Evolutionary conservation across 208 protist species (phyloP).

Genomic region (Trypanosoma caninum): DNA sequence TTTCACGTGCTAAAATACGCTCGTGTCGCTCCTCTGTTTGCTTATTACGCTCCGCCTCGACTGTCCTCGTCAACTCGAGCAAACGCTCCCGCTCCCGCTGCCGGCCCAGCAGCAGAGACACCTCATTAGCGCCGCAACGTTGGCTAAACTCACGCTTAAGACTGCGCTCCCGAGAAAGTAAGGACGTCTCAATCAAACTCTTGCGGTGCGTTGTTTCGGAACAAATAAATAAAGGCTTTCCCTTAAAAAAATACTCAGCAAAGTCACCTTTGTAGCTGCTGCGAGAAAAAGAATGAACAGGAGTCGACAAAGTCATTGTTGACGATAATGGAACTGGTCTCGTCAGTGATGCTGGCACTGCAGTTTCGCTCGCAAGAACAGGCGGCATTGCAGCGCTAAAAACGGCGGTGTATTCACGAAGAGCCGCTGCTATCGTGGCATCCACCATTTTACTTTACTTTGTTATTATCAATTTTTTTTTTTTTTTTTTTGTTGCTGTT

Average conservation of each 20-base stretch:
- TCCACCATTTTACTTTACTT: conserved; percentile 7
- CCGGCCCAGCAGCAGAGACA: conserved; percentile 29
- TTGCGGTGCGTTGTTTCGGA: background rate
- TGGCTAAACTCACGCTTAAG: conserved; percentile 63
- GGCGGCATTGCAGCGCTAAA: conserved; percentile 66
- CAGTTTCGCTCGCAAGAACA: conserved; percentile 21
- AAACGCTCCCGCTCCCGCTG: conserved; percentile 47
- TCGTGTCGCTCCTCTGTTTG: conserved; percentile 68
- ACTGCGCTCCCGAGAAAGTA: conserved; percentile 64
- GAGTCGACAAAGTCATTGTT: background rate
- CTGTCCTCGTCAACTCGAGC: conserved; percentile 41
- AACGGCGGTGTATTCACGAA: conserved; percentile 22
- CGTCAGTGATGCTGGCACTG: background rate
- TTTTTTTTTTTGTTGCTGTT: background rate
- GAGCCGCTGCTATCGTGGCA: background rate
- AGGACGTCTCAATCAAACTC: conserved; percentile 37
- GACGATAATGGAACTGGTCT: background rate
- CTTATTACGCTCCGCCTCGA: conserved; percentile 59
- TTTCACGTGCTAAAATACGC: conserved; percentile 60
- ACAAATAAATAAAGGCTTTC: background rate
- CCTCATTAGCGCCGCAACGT: conserved; percentile 47
- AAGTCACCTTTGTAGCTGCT: background rate
- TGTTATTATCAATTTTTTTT: background rate
- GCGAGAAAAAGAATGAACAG: background rate
- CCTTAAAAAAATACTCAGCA: too few species aligned